Conservation (phyloP, 129 eudicot genomes). For the Silybum marianum region DNA sequence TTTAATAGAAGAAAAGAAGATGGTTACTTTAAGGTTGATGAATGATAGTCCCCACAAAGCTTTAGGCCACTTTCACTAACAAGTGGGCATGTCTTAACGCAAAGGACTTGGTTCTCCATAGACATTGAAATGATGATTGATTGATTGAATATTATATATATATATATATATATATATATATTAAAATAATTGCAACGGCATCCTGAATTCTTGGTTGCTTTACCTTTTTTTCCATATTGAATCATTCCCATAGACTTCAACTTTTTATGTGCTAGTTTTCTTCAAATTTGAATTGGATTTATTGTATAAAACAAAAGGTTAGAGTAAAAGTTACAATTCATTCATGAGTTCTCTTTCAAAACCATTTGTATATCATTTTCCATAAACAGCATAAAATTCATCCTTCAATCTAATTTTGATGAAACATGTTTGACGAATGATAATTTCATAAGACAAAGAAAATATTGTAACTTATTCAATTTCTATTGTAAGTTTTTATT, state of each 20-base stretch:
- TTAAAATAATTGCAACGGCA: slow-evolving; percentile 23
- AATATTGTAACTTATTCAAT: too few species aligned
- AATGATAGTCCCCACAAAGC: slow-evolving; percentile 50
- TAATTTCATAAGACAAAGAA: too few species aligned
- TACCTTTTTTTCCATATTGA: neutral
- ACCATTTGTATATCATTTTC: too few species aligned
- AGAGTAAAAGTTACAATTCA: neutral
- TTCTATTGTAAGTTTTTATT: too few species aligned
- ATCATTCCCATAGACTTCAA: neutral
- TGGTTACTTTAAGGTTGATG: slow-evolving; percentile 31
- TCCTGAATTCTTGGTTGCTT: slow-evolving; percentile 33
- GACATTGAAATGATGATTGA: slow-evolving; percentile 24
- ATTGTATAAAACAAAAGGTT: neutral
- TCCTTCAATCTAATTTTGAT: too few species aligned
- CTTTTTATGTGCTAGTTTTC: neutral
- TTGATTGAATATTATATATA: slow-evolving; percentile 21
- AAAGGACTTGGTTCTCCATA: slow-evolving; percentile 39
- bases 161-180: neutral
- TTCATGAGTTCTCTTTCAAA: too few species aligned
- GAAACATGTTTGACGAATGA: too few species aligned
- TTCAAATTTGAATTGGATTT: neutral
- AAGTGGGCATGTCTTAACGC: slow-evolving; percentile 48
- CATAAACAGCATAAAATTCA: too few species aligned
- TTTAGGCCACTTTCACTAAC: slow-evolving; percentile 29
- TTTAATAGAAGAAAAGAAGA: neutral